A percentile compares a stretch with the other conserved stretches of the same genome.
phyloP scores from a whole-genome alignment of 2,329 filamentous ascomycete genomes.

The Neocatenulostroma microsporum region DNA sequence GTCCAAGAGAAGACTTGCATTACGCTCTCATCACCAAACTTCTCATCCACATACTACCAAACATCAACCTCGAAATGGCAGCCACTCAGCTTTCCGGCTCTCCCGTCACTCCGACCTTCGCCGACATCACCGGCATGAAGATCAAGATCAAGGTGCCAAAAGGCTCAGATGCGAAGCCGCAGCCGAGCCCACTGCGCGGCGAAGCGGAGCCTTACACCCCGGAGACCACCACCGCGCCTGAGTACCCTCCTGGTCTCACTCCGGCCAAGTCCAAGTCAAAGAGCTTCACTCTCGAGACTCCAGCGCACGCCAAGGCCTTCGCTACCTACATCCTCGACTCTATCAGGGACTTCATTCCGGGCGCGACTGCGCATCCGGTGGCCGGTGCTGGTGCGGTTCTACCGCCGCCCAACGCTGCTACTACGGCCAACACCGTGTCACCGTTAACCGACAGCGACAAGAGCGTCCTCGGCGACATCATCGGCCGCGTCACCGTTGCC shows the following conservation, averaged over 20 bases:
- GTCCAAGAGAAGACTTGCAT: constrained; percentile 5
- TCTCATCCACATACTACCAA: constrained; percentile 3
- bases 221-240: constrained; percentile 1
- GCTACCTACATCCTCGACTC: no score
- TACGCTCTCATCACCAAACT: constrained; percentile 5
- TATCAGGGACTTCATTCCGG: no score
- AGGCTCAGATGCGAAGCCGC: neutral
- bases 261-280: neutral
- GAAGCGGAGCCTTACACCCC: neutral
- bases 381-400: no score
- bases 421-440: neutral
- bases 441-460: neutral
- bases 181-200: constrained; percentile 1
- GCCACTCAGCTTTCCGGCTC: neutral
- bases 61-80: constrained; percentile 5
- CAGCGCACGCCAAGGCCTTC: no score
- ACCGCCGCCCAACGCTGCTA: neutral
- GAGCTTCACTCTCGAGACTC: no score
- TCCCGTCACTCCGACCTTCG: neutral
- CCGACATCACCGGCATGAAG: neutral
- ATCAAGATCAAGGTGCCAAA: neutral
- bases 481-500: neutral
- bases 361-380: no score
- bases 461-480: neutral
- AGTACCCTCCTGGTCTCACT: constrained; percentile 3